phyloP scores from a whole-genome alignment of 129 eudicot genomes.

The Artemisia tridentata region DNA sequence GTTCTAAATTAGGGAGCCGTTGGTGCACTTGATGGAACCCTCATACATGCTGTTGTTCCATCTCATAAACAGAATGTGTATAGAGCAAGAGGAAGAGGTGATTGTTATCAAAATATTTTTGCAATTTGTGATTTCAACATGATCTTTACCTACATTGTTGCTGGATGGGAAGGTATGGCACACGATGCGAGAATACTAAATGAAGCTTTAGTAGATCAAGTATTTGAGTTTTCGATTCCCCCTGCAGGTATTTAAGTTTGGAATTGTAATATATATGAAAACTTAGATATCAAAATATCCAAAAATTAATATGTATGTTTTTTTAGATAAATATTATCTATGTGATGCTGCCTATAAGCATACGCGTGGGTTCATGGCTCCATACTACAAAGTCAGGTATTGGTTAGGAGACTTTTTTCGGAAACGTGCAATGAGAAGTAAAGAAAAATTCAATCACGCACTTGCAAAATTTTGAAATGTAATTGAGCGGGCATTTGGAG shows the following conservation, averaged over 20 bases:
- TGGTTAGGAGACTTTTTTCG: neutral
- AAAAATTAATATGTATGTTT: no score
- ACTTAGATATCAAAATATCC: no score
- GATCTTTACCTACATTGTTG: neutral
- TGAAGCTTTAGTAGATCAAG: no score
- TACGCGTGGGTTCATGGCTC: neutral
- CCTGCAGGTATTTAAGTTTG: no score
- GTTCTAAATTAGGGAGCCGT: neutral
- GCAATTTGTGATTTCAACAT: neutral
- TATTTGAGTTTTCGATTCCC: no score
- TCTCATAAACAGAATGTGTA: neutral
- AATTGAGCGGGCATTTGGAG: neutral
- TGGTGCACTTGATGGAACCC: neutral
- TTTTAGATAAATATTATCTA: no score
- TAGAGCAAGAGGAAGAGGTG: neutral
- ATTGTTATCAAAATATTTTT: no score
- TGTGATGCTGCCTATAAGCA: no score
- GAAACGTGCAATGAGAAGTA: neutral
- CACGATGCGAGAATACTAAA: no score
- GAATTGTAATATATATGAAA: no score
- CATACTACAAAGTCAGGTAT: neutral
- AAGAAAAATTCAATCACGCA: neutral
- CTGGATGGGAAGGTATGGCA: neutral
- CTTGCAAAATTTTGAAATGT: neutral
- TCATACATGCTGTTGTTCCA: neutral